Conservation (phyloP, 176 grass and related monocot genomes). For the Bonia amplexicaulis region DNA sequence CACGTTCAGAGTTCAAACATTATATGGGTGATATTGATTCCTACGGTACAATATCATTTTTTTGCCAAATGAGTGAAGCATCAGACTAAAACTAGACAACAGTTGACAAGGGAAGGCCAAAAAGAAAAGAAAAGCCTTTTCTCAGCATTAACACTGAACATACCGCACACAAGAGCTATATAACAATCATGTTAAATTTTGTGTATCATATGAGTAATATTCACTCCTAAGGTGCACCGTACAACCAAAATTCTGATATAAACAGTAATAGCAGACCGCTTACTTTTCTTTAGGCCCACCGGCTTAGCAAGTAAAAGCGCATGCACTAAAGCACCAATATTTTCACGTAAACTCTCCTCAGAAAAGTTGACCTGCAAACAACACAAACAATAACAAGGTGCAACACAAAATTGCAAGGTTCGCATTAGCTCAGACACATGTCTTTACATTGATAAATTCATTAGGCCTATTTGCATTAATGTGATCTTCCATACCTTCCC, state of each 20-base stretch:
- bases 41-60: background rate
- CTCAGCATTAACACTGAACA: background rate
- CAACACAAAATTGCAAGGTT: background rate
- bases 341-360: constrained; percentile 81
- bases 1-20: background rate
- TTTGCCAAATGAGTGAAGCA: background rate
- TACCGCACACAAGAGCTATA: background rate
- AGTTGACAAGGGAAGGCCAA: background rate
- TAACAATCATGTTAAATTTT: background rate
- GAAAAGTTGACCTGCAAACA: constrained; percentile 79
- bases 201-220: constrained; percentile 2
- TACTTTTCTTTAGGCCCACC: constrained; percentile 93
- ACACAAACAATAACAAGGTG: constrained; percentile 29
- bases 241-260: background rate
- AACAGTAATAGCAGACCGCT: constrained; percentile 24
- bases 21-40: background rate
- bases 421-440: background rate
- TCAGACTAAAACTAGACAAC: background rate
- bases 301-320: constrained; percentile 94
- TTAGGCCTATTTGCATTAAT: background rate
- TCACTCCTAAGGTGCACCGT: background rate
- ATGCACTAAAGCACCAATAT: constrained; percentile 95
- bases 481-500: constrained; percentile 76
- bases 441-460: constrained; percentile 13
- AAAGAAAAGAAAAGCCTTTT: background rate